A percentile compares a stretch with the other conserved stretches of the same genome.
Evolutionary conservation across 805 yeast species (phyloP).

Genomic region (Kregervanrija delftensis): DNA sequence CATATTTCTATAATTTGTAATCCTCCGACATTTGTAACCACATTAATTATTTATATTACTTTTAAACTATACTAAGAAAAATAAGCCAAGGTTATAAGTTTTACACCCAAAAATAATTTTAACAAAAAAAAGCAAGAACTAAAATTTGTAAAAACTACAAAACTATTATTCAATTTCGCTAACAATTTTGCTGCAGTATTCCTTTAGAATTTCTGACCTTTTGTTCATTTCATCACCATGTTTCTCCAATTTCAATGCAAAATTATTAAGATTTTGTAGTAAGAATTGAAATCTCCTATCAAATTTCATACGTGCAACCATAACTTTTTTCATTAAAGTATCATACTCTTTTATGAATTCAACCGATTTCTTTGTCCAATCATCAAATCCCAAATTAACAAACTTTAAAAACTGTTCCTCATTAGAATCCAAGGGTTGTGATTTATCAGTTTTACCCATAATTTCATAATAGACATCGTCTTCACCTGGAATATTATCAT

Average conservation of each 20-base stretch:
- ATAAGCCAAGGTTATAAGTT: too few relatives aligned
- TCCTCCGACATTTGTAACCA: background rate
- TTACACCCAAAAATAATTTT: too few relatives aligned
- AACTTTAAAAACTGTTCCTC: conserved; percentile 14
- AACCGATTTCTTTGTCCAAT: conserved; percentile 35
- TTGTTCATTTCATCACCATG: conserved; percentile 28
- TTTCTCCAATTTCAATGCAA: conserved; percentile 15
- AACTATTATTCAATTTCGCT: conserved; percentile 14
- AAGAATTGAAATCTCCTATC: conserved; percentile 29
- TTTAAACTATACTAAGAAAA: background rate
- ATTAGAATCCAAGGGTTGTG: conserved; percentile 7
- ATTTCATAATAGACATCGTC: conserved; percentile 7
- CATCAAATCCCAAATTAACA: conserved; percentile 12
- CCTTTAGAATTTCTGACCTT: conserved; percentile 33
- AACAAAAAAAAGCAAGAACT: too few relatives aligned
- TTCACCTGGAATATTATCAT: conserved; percentile 11
- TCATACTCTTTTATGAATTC: conserved; percentile 28
- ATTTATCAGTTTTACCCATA: conserved; percentile 6
- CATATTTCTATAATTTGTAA: too few relatives aligned
- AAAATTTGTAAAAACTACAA: too few relatives aligned
- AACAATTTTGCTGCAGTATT: conserved; percentile 35
- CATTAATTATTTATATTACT: background rate
- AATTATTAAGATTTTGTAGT: conserved; percentile 14
- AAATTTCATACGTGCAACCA: conserved; percentile 33
- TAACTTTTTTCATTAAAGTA: conserved; percentile 27